Base-by-base conservation (phyloP, 2,329 filamentous ascomycete species). In the Penicillium sp. region DNA sequence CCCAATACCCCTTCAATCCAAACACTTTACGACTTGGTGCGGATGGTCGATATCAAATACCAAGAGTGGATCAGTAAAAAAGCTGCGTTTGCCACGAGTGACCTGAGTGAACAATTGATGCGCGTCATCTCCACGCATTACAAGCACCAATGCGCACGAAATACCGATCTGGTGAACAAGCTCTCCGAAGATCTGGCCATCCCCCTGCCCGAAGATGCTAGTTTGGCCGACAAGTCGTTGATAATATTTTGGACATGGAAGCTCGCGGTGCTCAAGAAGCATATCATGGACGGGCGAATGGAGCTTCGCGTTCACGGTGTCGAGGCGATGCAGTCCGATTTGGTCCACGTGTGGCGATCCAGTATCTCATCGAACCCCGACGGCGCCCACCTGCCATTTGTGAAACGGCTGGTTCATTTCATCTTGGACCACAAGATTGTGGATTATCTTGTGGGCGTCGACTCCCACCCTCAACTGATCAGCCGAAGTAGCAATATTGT, bases 391-490 rank as follows among this genome's bases (percentile, higher is more conserved):
- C 73, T 77, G 57, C 75, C 78, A 1, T 74, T 88, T 42, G 73
- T 91, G 54, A 75, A 78, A 9, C 84, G 85, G 57, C 73, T 94
- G 45, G 82, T 87, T 4, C 74, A 80, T 25, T 85, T 87, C 54
- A 73, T 97, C 32, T 75, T 85, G 12, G 71, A 77, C 5, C 84
- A 85, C 35, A 82, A 83, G 45, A 74, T 97, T 26, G 80, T 95
- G 25, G 82, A 90, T 50, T 97, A 96, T 67, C 83, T 98, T 39
- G 80, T 96, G 44, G 88, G 91, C 2, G 83, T 91, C 11, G 90
- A 90, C 47, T 96, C 91, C 29, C 93, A 97, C 62, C 89, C 90
- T 1, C 90, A 95, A 62, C 82, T 97, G 45, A 93, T 94, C 18
- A 77, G 79, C 33, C 83, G 90, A 56, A 88, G 88, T 60, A 78